A percentile compares a stretch with the other conserved stretches of the same genome.
Conservation (phyloP, 352 stramenopile species). For the Globisporangium lucens region DNA sequence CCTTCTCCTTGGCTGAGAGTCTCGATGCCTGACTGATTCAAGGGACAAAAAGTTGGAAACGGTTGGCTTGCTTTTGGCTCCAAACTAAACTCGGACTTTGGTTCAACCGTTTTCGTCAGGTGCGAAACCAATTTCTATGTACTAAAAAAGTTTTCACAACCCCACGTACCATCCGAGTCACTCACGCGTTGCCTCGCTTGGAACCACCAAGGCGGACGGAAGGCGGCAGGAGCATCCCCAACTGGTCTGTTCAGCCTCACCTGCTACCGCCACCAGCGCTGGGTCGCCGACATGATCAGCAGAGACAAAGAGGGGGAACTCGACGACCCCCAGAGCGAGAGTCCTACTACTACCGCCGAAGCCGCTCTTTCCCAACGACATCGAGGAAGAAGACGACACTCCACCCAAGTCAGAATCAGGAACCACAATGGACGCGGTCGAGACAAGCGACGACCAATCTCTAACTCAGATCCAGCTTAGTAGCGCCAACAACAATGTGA, state of each 20-base stretch:
- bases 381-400: background rate
- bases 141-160: background rate
- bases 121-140: constrained; percentile 5
- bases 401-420: background rate
- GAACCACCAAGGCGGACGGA: background rate
- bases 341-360: background rate
- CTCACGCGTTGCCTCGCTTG: background rate
- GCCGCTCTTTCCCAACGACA: background rate
- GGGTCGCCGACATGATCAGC: background rate
- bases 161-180: background rate
- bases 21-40: background rate
- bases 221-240: background rate
- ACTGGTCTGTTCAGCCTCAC: background rate
- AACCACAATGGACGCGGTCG: background rate
- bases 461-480: background rate
- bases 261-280: background rate
- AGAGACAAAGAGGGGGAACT: background rate
- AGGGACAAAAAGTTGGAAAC: background rate
- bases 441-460: background rate
- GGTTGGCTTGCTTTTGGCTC: background rate
- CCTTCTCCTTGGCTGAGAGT: background rate
- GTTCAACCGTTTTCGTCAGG: constrained; percentile 1
- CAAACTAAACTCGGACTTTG: background rate
- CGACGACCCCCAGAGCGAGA: background rate
- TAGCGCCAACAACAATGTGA: constrained; percentile 3